Conservation (phyloP, 2,329 filamentous ascomycete genomes). For the Ophiognomonia clavigignenti-juglandacearum region DNA sequence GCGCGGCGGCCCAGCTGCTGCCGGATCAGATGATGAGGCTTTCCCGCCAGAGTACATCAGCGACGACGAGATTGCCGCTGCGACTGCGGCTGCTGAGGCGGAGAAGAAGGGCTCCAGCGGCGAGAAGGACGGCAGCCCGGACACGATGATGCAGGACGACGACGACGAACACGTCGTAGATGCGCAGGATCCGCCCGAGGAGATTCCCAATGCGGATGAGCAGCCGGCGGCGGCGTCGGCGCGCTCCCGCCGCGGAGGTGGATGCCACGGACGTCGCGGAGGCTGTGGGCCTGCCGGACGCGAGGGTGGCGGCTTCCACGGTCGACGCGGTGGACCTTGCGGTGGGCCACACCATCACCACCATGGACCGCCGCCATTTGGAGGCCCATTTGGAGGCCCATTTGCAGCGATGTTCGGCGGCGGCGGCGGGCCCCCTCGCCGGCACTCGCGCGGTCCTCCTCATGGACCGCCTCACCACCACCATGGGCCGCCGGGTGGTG, state of each 20-base stretch:
- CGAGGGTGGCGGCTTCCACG: conserved; percentile 18
- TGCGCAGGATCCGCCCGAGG: conserved; percentile 23
- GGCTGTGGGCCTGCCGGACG: conserved; percentile 20
- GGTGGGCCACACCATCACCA: conserved; percentile 14
- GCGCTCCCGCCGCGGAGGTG: not conserved
- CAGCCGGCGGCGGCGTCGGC: no score
- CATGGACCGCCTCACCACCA: no score
- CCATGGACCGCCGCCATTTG: conserved; percentile 19
- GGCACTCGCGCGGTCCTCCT: not conserved
- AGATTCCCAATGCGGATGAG: conserved; percentile 12
- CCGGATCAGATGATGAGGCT: conserved; percentile 7
- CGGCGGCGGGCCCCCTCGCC: conserved; percentile 10
- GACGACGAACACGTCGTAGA: no score
- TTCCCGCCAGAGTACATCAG: conserved; percentile 14
- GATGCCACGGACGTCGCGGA: conserved; percentile 14
- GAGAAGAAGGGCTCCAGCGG: conserved; percentile 9
- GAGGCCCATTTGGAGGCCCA: conserved; percentile 13
- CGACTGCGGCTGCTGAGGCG: conserved; percentile 9
- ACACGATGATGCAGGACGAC: conserved; percentile 30
- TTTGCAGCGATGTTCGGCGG: conserved; percentile 14
- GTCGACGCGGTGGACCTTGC: conserved; percentile 18
- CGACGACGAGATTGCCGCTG: conserved; percentile 13
- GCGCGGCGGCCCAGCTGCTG: not conserved
- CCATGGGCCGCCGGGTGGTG: no score
- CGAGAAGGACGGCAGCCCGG: conserved; percentile 21